A percentile compares a stretch with the other conserved stretches of the same genome.
These are phyloP conservation scores for Phytophthora pseudosyringae DNA, from an alignment of 352 stramenopile species.

Conservation along the genomic window DNA sequence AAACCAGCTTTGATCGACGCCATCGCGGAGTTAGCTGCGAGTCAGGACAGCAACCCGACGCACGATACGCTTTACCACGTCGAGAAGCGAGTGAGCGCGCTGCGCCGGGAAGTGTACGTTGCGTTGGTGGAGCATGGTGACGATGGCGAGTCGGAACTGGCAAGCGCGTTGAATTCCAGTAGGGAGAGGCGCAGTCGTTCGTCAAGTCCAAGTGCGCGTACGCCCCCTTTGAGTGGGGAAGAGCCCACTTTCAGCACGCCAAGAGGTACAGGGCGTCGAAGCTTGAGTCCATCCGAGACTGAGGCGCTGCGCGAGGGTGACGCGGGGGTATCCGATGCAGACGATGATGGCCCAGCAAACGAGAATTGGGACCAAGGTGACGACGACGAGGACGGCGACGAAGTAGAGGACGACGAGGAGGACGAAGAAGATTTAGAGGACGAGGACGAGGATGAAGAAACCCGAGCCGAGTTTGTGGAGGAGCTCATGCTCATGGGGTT, in stretches of 20 bases:
- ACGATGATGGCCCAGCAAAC: constrained; percentile 5
- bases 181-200: not conserved
- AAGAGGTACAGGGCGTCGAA: constrained; percentile 2
- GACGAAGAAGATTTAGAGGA: constrained; percentile 12
- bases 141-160: constrained; percentile 38
- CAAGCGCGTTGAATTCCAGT: constrained; percentile 3
- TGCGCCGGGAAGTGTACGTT: constrained; percentile 40
- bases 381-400: constrained; percentile 17
- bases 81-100: no score
- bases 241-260: not conserved
- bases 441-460: constrained; percentile 40
- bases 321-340: constrained; percentile 5
- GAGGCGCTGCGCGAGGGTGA: not conserved
- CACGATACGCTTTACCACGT: no score
- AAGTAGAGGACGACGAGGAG: constrained; percentile 20
- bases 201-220: not conserved
- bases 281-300: constrained; percentile 1
- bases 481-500: constrained; percentile 95
- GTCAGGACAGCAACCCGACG: no score
- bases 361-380: constrained; percentile 27
- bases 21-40: constrained; percentile 4
- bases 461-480: constrained; percentile 82
- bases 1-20: constrained; percentile 21
- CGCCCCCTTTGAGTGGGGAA: not conserved
- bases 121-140: constrained; percentile 46